These are phyloP conservation scores for Omphalotus guepiniiformis DNA, from an alignment of 768 basidiomycete genomes.

Conservation along the genomic window DNA sequence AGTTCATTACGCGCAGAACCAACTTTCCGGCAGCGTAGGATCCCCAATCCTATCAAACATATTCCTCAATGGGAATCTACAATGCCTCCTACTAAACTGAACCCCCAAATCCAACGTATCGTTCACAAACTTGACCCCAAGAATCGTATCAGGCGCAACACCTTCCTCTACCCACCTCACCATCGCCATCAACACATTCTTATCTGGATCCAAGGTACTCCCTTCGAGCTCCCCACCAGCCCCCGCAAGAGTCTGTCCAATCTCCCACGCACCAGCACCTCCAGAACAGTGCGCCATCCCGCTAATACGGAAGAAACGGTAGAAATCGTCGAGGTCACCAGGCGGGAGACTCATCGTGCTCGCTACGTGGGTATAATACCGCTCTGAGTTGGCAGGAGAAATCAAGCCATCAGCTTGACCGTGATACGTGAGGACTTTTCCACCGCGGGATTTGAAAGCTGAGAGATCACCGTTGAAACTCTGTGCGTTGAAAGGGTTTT, in stretches of 20 bases:
- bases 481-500: conserved; percentile 1
- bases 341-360: conserved; percentile 12
- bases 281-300: conserved; percentile 18
- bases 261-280: conserved; percentile 14
- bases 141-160: neutral
- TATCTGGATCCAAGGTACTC: neutral
- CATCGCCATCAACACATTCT: conserved; percentile 1
- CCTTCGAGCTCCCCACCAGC: neutral
- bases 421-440: conserved; percentile 19
- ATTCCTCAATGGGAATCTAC: neutral
- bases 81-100: conserved; percentile 1
- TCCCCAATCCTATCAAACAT: neutral
- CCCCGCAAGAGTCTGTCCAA: conserved; percentile 12
- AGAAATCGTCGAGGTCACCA: conserved; percentile 16
- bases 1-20: too few relatives aligned
- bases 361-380: conserved; percentile 14
- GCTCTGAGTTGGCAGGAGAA: conserved; percentile 12
- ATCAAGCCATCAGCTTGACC: conserved; percentile 15
- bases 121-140: conserved; percentile 1
- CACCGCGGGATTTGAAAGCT: conserved; percentile 14
- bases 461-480: conserved; percentile 13
- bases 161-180: conserved; percentile 8
- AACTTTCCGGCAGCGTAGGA: neutral
- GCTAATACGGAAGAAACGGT: conserved; percentile 18
- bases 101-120: conserved; percentile 1